Percentiles rank a stretch among this genome's conserved stretches.
Evolutionary conservation across 371 early-diverging fungal species (phyloP).

Genomic region (Mortierella sp.): DNA sequence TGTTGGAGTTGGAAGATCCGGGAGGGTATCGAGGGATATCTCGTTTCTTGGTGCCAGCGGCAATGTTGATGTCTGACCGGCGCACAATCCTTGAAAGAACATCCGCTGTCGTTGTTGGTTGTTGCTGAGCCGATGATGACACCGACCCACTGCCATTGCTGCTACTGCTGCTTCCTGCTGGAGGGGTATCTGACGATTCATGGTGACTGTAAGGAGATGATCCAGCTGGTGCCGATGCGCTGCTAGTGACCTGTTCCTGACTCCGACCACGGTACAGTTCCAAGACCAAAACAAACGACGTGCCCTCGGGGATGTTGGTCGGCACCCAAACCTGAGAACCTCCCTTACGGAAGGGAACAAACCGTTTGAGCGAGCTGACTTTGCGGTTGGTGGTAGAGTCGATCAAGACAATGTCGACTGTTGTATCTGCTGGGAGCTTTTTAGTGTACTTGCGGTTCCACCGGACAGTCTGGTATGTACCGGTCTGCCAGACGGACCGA

Average conservation of each 20-base stretch:
- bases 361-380: slow-evolving; percentile 46
- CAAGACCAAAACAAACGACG: slow-evolving; percentile 50
- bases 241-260: slow-evolving; percentile 35
- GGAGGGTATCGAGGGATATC: slow-evolving; percentile 1
- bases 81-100: slow-evolving; percentile 36
- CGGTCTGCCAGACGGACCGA: slow-evolving; percentile 47
- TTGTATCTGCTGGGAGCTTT: slow-evolving; percentile 46
- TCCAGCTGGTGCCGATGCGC: no score
- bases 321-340: slow-evolving; percentile 49
- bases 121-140: neutral
- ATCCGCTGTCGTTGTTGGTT: slow-evolving; percentile 14
- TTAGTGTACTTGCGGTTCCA: slow-evolving; percentile 47
- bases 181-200: neutral
- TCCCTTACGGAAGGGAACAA: slow-evolving; percentile 43
- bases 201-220: no score
- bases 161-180: neutral
- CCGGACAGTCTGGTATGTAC: slow-evolving; percentile 44
- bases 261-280: slow-evolving; percentile 56
- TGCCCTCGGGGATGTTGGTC: slow-evolving; percentile 24
- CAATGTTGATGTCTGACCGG: slow-evolving; percentile 51
- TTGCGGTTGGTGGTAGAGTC: slow-evolving; percentile 45
- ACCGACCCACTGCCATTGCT: neutral
- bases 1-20: neutral
- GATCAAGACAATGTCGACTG: slow-evolving; percentile 54
- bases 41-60: slow-evolving; percentile 15